Evolutionary conservation across 352 stramenopile genomes (phyloP), one percentile per base, ranked within the genome.

Genomic region (Globisporangium echinulatum): DNA sequence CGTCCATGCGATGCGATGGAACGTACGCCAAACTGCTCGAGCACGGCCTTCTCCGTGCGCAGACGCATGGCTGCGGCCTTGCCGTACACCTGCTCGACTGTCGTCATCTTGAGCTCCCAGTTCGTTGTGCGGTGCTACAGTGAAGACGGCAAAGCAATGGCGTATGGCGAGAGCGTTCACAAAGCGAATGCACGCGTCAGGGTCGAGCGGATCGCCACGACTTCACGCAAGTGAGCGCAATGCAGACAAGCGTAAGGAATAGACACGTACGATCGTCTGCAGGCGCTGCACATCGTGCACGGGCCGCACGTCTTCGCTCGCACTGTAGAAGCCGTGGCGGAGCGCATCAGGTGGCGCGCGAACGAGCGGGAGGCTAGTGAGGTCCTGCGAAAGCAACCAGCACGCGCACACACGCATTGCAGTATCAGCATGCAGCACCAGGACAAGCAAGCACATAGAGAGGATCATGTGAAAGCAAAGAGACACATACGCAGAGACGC

Each of bases 51-150:
- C 52, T 94, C 85, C n/a, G 85, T 92, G 63, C 85, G 85, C 62
- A 94, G 66, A 71, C 85, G 85, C 85, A 94, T 94, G 59, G 85
- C 79, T 19, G 85, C 85, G n/a, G 76, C 85, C 70, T 92, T 94
- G 64, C 85, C 85, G 69, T 94, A 94, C 47, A 94, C 75, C 68
- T 94, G 85, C 72, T 94, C 85, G 7, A 94, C 85, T 56, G 82
- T 92, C 55, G 80, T 72, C 85, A 94, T 94, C 73, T 94, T 94
- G 52, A 89, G 68, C 69, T 94, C 83, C 79, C 82, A 94, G 67
- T 90, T 84, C 54, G 74, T 82, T 53, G 74, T 70, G 46, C 79
- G 85, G 67, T 90, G 71, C 79, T 92, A 38, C 8, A 11, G 11
- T 25, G 49, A 8, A 15, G 49, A 7, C 7, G n/a, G n/a, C 46